Percentiles rank a stretch among this genome's conserved stretches.
phyloP scores from a whole-genome alignment of 2,329 filamentous ascomycete genomes.

The Scytalidium lignicola region DNA sequence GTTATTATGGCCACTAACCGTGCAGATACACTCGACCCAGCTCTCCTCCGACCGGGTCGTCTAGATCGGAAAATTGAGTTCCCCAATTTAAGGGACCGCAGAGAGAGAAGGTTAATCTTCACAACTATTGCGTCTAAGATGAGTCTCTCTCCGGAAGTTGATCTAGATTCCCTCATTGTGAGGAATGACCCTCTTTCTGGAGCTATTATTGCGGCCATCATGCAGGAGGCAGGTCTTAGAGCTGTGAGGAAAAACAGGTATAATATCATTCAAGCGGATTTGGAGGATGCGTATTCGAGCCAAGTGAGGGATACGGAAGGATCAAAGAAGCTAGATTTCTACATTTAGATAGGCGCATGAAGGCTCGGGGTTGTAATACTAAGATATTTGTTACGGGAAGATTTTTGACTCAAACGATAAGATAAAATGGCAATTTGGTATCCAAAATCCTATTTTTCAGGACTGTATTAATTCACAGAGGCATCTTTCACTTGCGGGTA shows the following conservation, averaged over 20 bases:
- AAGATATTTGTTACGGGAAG: background rate
- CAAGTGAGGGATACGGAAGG: slow-evolving; percentile 65
- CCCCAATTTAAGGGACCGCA: slow-evolving; percentile 86
- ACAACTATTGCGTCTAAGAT: slow-evolving; percentile 95
- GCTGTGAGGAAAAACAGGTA: slow-evolving; percentile 97
- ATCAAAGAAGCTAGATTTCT: background rate
- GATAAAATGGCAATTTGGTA: background rate
- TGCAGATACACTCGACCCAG: slow-evolving; percentile 93
- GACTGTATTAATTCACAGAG: background rate
- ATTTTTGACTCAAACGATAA: background rate
- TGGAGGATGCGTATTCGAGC: slow-evolving; percentile 94
- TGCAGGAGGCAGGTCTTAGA: slow-evolving; percentile 95
- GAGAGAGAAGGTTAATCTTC: slow-evolving; percentile 95
- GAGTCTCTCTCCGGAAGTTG: slow-evolving; percentile 93
- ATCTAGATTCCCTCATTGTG: slow-evolving; percentile 92
- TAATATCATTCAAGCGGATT: slow-evolving; percentile 95
- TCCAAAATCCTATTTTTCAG: background rate
- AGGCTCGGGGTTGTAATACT: background rate
- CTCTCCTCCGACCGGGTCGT: slow-evolving; percentile 87
- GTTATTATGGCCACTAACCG: slow-evolving; percentile 99
- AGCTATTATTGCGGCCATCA: slow-evolving; percentile 95
- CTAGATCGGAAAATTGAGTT: slow-evolving; percentile 99
- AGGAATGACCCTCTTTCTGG: slow-evolving; percentile 90
- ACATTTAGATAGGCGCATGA: background rate
- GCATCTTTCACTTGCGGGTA: no score